Evolutionary conservation across 1,284 basidiomycete genomes (phyloP), one percentile per base, ranked within the genome.

Genomic region (Rugosomyces carneus): DNA sequence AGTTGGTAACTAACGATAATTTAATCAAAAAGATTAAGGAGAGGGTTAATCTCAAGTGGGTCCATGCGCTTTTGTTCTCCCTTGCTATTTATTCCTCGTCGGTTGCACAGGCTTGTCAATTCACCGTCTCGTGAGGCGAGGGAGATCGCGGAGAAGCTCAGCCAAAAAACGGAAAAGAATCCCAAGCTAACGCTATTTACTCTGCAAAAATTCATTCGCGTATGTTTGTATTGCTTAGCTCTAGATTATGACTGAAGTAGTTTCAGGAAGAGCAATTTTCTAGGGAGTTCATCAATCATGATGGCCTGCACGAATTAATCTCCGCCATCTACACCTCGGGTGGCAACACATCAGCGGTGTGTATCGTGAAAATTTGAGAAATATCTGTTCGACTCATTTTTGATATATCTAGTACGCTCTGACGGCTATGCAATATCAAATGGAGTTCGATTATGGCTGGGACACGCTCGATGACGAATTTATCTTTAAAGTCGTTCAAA

Each of bases 1-100:
- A 89, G 57, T 69, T 97, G 39, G 84, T 98, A n/a, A 95, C 93
- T 20, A 90, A 93, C 59, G 86, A 90, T 51, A 95, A 89, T 62
- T 67, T 91, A 59, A 76, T 80, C 60, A 84, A 79, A 67, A 90
- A 87, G 69, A 90, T 93, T 51, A 82, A 80, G 65, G 74, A 75
- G 45, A 90, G 89, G 62, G 78, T 77, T 45, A 81, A 85, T 53
- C 70, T 94, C 46, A 92, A 84, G 90, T 93, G 59, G 57, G 81
- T 77, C 3, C 24, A 11, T 26, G 24, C 37, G 39, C 44, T 24
- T 39, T 35, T 44, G 16, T 34, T 40, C 23, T 36, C 9, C 24
- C 38, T 11, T 13, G 19, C 16, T 31, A 37, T 32, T n/a, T 5
- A 3, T 16, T 15, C n/a, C n/a, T n/a, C 3, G 19, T 21, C 19